A percentile compares a stretch with the other conserved stretches of the same genome.
Evolutionary conservation across 202 grass and related monocot species (phyloP).

Genomic region (Musa balbisiana): DNA sequence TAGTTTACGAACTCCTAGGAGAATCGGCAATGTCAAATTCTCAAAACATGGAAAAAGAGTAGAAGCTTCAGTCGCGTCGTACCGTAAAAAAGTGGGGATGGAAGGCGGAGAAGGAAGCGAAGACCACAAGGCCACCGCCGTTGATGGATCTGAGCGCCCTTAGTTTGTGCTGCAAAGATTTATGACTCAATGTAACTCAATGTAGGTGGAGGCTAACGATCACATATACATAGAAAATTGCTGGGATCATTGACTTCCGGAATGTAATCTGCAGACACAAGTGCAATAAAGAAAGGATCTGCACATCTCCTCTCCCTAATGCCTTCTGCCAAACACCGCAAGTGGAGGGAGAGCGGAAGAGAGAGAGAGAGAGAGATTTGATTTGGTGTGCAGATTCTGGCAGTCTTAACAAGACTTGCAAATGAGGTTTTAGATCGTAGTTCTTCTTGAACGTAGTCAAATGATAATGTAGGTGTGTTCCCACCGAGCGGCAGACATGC

Average conservation of each 20-base stretch:
- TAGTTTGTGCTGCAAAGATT: neutral
- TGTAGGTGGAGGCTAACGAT: neutral
- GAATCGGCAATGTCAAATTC: neutral
- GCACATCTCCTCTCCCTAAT: neutral
- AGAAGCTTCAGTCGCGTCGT: neutral
- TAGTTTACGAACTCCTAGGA: constrained; percentile 3
- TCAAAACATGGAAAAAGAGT: neutral
- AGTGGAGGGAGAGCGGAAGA: neutral
- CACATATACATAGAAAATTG: neutral
- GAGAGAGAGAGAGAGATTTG: neutral
- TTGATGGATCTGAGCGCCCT: neutral
- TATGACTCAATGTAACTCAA: neutral
- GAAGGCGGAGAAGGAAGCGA: neutral
- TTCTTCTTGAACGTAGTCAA: neutral
- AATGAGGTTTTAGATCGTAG: neutral
- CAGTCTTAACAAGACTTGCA: neutral
- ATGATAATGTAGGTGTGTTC: constrained; percentile 6
- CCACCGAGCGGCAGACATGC: neutral
- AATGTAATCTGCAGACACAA: neutral
- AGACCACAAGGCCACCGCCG: neutral
- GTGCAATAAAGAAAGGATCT: neutral
- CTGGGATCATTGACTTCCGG: neutral
- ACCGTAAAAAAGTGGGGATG: neutral
- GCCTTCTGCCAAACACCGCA: neutral
- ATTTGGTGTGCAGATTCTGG: neutral